Evolutionary conservation across 495 filamentous ascomycete species (phyloP).

Genomic region (Geopyxis carbonaria): DNA sequence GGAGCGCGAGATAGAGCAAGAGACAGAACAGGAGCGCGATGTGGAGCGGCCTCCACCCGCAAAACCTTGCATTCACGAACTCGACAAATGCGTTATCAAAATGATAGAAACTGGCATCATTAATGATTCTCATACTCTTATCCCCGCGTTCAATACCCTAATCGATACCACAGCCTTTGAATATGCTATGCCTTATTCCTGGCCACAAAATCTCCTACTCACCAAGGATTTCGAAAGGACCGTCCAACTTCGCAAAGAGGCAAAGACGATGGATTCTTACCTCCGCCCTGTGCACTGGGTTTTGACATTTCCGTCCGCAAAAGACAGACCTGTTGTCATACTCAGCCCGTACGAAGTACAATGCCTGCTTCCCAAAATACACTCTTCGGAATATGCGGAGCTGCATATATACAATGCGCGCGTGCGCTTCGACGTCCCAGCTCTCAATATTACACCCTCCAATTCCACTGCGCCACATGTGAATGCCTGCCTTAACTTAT

Average conservation of each 20-base stretch:
- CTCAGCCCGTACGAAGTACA: conserved; percentile 50
- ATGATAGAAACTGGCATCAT: conserved; percentile 30
- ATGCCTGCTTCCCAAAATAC: conserved; percentile 30
- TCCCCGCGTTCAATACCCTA: conserved; percentile 35
- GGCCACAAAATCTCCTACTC: conserved; percentile 32
- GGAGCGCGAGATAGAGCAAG: conserved; percentile 48
- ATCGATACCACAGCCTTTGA: conserved; percentile 29
- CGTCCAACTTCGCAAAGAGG: conserved; percentile 21
- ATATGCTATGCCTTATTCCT: conserved; percentile 22
- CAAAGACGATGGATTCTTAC: conserved; percentile 30
- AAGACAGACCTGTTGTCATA: conserved; percentile 30
- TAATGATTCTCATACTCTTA: no score
- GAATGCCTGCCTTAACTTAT: conserved; percentile 38
- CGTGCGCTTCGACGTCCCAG: conserved; percentile 29
- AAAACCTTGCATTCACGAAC: conserved; percentile 27
- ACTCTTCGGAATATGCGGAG: conserved; percentile 22
- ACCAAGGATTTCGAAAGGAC: conserved; percentile 42
- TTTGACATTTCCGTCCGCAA: conserved; percentile 23
- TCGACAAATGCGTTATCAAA: conserved; percentile 32
- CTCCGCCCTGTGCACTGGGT: conserved; percentile 45
- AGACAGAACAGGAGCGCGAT: conserved; percentile 43
- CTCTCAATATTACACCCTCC: conserved; percentile 27
- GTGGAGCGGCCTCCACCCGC: conserved; percentile 32
- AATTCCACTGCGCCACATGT: conserved; percentile 7
- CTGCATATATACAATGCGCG: conserved; percentile 46